Percentiles rank a stretch among this genome's conserved stretches.
Conservation (phyloP, 2,329 filamentous ascomycete species). For the Colletotrichum destructivum region DNA sequence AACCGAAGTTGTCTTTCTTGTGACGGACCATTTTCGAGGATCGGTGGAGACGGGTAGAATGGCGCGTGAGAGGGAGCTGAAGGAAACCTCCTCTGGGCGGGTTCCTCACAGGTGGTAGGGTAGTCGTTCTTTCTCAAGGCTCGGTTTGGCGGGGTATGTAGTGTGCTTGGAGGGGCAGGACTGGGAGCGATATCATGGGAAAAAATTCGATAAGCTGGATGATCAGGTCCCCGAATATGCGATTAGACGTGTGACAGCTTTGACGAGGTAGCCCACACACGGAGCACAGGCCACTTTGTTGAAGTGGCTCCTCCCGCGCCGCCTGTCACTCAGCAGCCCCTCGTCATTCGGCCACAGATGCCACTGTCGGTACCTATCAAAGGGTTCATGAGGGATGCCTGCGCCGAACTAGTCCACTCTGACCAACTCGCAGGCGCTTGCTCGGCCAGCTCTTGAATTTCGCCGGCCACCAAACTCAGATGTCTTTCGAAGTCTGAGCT, state of each 20-base stretch:
- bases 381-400: conserved; percentile 42
- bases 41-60: neutral
- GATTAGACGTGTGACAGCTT: neutral
- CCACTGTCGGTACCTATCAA: conserved; percentile 25
- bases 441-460: conserved; percentile 32
- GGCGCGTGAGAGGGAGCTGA: neutral
- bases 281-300: conserved; percentile 35
- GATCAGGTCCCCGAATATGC: conserved; percentile 10
- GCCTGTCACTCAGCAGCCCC: conserved; percentile 38
- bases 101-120: neutral
- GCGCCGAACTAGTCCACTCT: conserved; percentile 41
- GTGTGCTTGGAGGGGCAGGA: conserved; percentile 26
- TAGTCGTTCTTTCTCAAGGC: neutral
- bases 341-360: conserved; percentile 40
- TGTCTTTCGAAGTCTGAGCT: conserved; percentile 21
- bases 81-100: neutral
- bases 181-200: neutral
- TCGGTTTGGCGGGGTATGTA: conserved; percentile 12
- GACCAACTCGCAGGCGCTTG: conserved; percentile 37
- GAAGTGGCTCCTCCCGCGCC: conserved; percentile 32
- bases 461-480: conserved; percentile 9
- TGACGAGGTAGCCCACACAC: conserved; percentile 12
- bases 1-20: conserved; percentile 87
- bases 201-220: conserved; percentile 30
- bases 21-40: conserved; percentile 85